Evolutionary conservation across 2,329 filamentous ascomycete genomes (phyloP).

Genomic region (Orbilia quercus): DNA sequence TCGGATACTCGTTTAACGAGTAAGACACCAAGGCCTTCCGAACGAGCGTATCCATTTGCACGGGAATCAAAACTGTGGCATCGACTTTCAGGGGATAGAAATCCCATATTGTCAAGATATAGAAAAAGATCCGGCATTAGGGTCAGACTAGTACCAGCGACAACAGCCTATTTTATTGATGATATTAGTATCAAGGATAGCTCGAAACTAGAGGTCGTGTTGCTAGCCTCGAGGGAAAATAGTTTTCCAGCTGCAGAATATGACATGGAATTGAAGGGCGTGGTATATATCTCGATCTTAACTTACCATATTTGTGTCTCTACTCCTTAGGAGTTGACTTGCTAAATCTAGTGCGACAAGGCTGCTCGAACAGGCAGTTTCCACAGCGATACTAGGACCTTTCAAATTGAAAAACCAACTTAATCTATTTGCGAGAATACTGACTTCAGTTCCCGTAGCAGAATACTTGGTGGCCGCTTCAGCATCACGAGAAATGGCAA

Average conservation of each 20-base stretch:
- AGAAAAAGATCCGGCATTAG: slow-evolving; percentile 63
- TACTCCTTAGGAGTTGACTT: slow-evolving; percentile 66
- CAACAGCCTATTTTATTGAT: slow-evolving; percentile 57
- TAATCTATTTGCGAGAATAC: slow-evolving; percentile 66
- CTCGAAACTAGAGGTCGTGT: neutral
- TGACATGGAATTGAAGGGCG: neutral
- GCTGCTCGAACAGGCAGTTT: slow-evolving; percentile 71
- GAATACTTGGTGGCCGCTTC: slow-evolving; percentile 62
- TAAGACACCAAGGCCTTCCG: slow-evolving; percentile 72
- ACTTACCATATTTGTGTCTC: slow-evolving; percentile 61
- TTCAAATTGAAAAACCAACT: slow-evolving; percentile 64
- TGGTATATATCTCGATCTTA: neutral
- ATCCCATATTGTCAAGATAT: slow-evolving; percentile 63
- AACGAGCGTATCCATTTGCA: slow-evolving; percentile 74
- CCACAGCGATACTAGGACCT: slow-evolving; percentile 62
- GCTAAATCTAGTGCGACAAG: slow-evolving; percentile 70
- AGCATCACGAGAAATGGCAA: slow-evolving; percentile 60
- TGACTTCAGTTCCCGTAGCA: slow-evolving; percentile 62
- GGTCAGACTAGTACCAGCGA: slow-evolving; percentile 64
- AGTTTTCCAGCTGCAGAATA: neutral
- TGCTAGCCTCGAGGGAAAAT: neutral
- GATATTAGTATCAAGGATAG: neutral
- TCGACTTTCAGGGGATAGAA: slow-evolving; percentile 65
- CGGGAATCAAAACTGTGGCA: slow-evolving; percentile 69
- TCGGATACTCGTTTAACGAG: slow-evolving; percentile 71